Evolutionary conservation across 495 filamentous ascomycete species (phyloP).

Genomic region (Penicillium goetzii): DNA sequence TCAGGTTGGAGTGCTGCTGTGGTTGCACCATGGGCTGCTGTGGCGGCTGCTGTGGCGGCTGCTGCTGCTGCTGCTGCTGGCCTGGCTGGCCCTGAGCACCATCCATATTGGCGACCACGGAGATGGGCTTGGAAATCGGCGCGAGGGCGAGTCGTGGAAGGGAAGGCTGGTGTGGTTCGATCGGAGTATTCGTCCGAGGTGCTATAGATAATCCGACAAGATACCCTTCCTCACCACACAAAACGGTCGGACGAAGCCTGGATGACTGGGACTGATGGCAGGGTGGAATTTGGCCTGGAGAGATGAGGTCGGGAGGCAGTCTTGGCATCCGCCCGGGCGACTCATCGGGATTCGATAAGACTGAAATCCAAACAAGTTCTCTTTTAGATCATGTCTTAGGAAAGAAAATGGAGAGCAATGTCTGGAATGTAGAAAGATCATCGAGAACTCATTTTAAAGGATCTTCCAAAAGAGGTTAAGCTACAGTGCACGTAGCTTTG

Average conservation of each 20-base stretch:
- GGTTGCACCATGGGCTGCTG: slow-evolving; percentile 35
- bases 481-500: too few relatives aligned
- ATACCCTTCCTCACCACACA: neutral
- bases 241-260: neutral
- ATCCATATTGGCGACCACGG: slow-evolving; percentile 35
- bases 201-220: neutral
- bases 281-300: slow-evolving; percentile 14
- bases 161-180: neutral
- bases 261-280: slow-evolving; percentile 6
- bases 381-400: too few relatives aligned
- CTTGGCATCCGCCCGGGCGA: slow-evolving; percentile 19
- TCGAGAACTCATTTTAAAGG: too few relatives aligned
- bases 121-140: slow-evolving; percentile 3
- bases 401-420: too few relatives aligned
- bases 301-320: slow-evolving; percentile 20
- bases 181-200: neutral
- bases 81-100: slow-evolving; percentile 37
- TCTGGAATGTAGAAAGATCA: too few relatives aligned
- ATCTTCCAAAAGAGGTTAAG: too few relatives aligned
- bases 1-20: slow-evolving; percentile 52
- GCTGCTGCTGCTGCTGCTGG: slow-evolving; percentile 22
- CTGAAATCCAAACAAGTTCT: too few relatives aligned
- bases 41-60: neutral
- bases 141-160: neutral
- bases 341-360: neutral